Evolutionary conservation across 1,139 yeast genomes (phyloP), one percentile per base, ranked within the genome.

Genomic region (Pneumocystis wakefieldiae): DNA sequence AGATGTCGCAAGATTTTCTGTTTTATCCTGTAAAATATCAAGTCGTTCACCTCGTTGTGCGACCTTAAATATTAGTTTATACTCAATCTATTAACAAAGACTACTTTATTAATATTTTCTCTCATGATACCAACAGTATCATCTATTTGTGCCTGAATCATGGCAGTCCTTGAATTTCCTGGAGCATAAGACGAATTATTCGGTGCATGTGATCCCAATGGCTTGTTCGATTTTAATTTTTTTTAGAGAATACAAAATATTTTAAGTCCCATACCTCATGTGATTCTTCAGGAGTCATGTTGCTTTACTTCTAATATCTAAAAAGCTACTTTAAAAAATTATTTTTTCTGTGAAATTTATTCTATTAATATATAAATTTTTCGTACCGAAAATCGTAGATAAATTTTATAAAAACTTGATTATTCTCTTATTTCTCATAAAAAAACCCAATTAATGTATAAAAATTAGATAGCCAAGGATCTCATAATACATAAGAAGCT

Each of bases 61-160:
- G 6, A 65, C 67, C 55, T 48, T 48, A 48, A 19, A 48, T 14
- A 24, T 48, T 48, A 48, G 15, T 24, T 24, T 24, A 48, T 24
- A 14, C 10, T 24, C 28, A 48, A 48, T 48, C 28, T 48, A 12
- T 5, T 12, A 48, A 24, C 14, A 48, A 12, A 90, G 96, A 48
- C 19, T 10, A 48, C 55, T 73, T 90, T 89, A 77, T 90, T 90
- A 77, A 92, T 89, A 78, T 94, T 92, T 71, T 92, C 96, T 76
- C 97, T 83, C 98, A 92, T 94, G 73, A 91, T 87, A 41, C 96
- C 97, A 59, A 94, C 97, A 35, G 99, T 91, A 73, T 89, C 97
- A 74, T 90, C 95, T 74, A 90, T 89, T 80, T 90, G 95, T 85
- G 84, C 73, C 55, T 65, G 65, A 58, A 64, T 65, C 15, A 64